Conservation (phyloP, 2,329 filamentous ascomycete species). For the Calonectria leucothoes region DNA sequence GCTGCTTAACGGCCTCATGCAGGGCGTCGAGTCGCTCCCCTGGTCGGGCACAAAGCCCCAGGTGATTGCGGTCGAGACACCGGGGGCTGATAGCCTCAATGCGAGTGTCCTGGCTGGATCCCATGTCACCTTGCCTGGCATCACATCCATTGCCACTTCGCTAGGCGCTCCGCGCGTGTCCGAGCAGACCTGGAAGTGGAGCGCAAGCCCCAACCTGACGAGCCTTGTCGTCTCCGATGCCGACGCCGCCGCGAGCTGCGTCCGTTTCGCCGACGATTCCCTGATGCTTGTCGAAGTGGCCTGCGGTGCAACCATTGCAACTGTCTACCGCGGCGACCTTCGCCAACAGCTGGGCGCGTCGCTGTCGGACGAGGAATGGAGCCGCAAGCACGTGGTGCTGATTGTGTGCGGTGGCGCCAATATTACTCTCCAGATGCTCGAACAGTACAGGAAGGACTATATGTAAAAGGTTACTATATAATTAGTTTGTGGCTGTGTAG, state of each 20-base stretch:
- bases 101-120: slow-evolving; percentile 67
- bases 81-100: slow-evolving; percentile 77
- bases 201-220: slow-evolving; percentile 52
- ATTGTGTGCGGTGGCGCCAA: slow-evolving; percentile 85
- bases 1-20: slow-evolving; percentile 79
- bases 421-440: slow-evolving; percentile 71
- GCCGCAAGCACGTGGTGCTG: slow-evolving; percentile 80
- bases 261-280: slow-evolving; percentile 84
- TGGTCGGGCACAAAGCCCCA: slow-evolving; percentile 52
- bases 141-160: slow-evolving; percentile 81
- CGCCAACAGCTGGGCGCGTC: slow-evolving; percentile 68
- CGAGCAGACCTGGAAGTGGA: slow-evolving; percentile 74
- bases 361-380: slow-evolving; percentile 67
- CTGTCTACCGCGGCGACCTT: slow-evolving; percentile 73
- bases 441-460: slow-evolving; percentile 66
- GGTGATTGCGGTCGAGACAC: slow-evolving; percentile 81
- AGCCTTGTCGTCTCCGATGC: slow-evolving; percentile 58
- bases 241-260: slow-evolving; percentile 82
- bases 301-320: slow-evolving; percentile 83
- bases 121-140: slow-evolving; percentile 73
- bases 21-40: slow-evolving; percentile 68
- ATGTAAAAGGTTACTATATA: too few species aligned
- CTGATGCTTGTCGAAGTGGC: slow-evolving; percentile 84
- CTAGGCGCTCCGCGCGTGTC: slow-evolving; percentile 81
- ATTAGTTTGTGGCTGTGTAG: too few species aligned